Percentiles rank a stretch among this genome's conserved stretches.
Conservation (phyloP, 495 filamentous ascomycete genomes). For the Daldinia grandis region DNA sequence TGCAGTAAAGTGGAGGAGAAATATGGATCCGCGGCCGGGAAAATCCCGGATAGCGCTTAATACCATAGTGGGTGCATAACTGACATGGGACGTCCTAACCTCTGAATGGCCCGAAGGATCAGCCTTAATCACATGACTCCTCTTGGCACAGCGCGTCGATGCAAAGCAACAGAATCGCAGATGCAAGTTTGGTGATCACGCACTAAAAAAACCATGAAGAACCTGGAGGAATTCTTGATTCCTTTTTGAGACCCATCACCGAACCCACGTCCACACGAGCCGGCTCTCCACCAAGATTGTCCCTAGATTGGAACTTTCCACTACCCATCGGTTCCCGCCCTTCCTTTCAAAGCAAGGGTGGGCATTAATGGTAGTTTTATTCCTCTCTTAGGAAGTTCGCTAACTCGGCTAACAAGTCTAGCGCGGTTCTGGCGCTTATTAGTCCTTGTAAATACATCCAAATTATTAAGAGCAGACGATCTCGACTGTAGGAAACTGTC, state of each 20-base stretch:
- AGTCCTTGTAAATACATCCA: conserved; percentile 1
- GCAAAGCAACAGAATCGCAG: conserved; percentile 11
- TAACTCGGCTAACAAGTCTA: conserved; percentile 9
- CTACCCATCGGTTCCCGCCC: conserved; percentile 9
- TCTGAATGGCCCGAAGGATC: conserved; percentile 27
- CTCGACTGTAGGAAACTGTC: conserved; percentile 12
- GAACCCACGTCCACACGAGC: background rate
- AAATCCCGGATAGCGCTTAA: conserved; percentile 28
- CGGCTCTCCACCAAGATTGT: conserved; percentile 27
- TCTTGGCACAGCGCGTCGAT: conserved; percentile 37
- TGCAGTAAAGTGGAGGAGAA: conserved; percentile 1
- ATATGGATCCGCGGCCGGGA: conserved; percentile 10
- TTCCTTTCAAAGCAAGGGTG: background rate
- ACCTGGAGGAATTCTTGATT: conserved; percentile 13
- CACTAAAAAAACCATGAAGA: conserved; percentile 17
- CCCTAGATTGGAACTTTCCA: conserved; percentile 17
- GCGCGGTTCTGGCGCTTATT: conserved; percentile 36
- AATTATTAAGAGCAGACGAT: conserved; percentile 10
- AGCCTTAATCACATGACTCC: conserved; percentile 39
- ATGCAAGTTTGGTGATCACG: conserved; percentile 33
- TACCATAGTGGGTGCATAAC: conserved; percentile 5
- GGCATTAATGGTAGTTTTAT: background rate
- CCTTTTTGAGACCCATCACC: background rate
- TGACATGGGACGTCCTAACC: conserved; percentile 9
- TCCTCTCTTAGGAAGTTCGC: conserved; percentile 24